A percentile compares a stretch with the other conserved stretches of the same genome.
These are phyloP conservation scores for Phytophthora hibernalis DNA, from an alignment of 352 stramenopile genomes.

Conservation along the genomic window DNA sequence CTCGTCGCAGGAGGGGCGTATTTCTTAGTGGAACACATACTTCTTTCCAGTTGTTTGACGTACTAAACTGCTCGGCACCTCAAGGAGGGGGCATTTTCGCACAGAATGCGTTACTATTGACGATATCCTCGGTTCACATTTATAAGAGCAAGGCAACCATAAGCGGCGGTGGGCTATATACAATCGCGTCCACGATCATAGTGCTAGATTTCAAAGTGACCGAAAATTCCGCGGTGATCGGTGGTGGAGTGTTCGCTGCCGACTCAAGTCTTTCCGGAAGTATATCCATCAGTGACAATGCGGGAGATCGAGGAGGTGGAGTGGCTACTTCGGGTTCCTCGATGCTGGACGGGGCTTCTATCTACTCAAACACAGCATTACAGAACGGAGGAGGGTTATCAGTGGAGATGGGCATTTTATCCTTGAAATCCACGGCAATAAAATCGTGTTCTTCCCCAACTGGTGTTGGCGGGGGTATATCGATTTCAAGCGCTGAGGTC, in stretches of 20 bases:
- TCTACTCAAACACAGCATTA: conserved; percentile 32
- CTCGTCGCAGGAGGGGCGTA: conserved; percentile 33
- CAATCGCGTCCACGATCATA: conserved; percentile 9
- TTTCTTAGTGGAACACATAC: conserved; percentile 36
- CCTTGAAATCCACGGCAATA: conserved; percentile 32
- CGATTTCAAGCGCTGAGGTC: conserved; percentile 21
- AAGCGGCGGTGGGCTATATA: conserved; percentile 39
- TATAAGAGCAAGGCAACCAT: conserved; percentile 18
- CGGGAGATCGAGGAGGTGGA: conserved; percentile 38
- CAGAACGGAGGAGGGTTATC: conserved; percentile 40
- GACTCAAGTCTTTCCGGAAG: conserved; percentile 34
- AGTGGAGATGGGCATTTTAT: conserved; percentile 27
- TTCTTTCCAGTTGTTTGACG: conserved; percentile 29
- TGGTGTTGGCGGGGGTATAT: conserved; percentile 42
- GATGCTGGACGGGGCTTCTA: conserved; percentile 18
- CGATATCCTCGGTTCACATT: conserved; percentile 27
- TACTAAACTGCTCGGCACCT: conserved; percentile 33
- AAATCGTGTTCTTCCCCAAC: conserved; percentile 17
- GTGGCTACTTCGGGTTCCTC: conserved; percentile 15
- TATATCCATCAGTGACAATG: conserved; percentile 31
- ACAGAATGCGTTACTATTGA: background rate
- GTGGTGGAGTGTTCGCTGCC: conserved; percentile 38
- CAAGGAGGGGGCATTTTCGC: conserved; percentile 36
- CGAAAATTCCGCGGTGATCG: conserved; percentile 31
- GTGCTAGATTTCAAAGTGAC: conserved; percentile 10